phyloP scores from a whole-genome alignment of 106 monocot genomes.

The Platanthera zijinensis region DNA sequence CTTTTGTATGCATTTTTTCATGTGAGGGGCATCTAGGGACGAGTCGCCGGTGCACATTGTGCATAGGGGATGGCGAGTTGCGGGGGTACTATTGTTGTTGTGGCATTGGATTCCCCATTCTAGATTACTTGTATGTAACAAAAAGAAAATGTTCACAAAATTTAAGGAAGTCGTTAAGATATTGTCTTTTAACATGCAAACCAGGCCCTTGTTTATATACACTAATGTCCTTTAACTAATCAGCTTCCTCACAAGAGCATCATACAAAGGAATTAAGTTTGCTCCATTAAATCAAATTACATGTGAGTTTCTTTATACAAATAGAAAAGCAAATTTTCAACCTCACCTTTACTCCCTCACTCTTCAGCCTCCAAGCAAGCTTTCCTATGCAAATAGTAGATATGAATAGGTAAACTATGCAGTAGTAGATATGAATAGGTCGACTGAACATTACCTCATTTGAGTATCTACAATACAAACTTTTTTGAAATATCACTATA shows the following conservation, averaged over 20 bases:
- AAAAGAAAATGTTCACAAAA: background rate
- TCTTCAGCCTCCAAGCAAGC: slow-evolving; percentile 87
- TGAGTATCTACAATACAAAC: background rate
- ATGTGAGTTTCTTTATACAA: background rate
- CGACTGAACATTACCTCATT: background rate
- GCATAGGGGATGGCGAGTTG: too few species aligned
- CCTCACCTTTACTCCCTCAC: slow-evolving; percentile 85
- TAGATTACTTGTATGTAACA: too few species aligned
- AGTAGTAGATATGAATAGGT: background rate
- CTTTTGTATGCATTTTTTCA: too few species aligned
- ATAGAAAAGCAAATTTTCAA: slow-evolving; percentile 1
- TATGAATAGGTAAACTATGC: slow-evolving; percentile 3
- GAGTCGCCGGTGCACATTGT: too few species aligned
- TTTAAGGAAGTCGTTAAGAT: background rate
- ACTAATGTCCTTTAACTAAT: too few species aligned
- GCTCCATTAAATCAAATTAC: background rate
- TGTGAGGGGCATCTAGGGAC: too few species aligned
- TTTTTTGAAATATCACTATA: background rate
- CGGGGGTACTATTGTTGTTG: too few species aligned
- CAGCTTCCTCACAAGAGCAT: background rate
- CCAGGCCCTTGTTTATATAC: background rate
- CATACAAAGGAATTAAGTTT: background rate
- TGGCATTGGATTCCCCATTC: too few species aligned
- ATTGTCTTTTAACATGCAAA: background rate
- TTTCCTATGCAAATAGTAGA: slow-evolving; percentile 49